Percentiles rank a stretch among this genome's conserved stretches.
phyloP scores from a whole-genome alignment of 2,329 filamentous ascomycete genomes.

The Claviceps arundinis region DNA sequence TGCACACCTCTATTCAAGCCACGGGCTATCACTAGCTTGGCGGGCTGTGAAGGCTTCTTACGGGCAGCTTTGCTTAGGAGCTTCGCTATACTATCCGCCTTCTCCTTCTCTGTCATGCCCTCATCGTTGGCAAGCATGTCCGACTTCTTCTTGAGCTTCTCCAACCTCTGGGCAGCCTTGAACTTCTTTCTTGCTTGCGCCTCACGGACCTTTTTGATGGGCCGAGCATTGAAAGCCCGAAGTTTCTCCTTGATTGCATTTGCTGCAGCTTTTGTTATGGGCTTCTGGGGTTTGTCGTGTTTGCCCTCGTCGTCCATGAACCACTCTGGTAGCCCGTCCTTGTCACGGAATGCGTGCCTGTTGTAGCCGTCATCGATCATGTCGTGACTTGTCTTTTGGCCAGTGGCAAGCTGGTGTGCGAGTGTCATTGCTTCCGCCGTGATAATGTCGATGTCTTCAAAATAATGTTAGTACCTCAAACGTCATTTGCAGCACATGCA shows the following conservation, averaged over 20 bases:
- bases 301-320: constrained; percentile 84
- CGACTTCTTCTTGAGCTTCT: constrained; percentile 97
- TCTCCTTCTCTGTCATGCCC: constrained; percentile 89
- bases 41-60: constrained; percentile 72
- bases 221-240: constrained; percentile 82
- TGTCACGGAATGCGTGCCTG: constrained; percentile 79
- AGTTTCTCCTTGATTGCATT: constrained; percentile 88
- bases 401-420: constrained; percentile 80
- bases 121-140: constrained; percentile 80
- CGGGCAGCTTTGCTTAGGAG: constrained; percentile 70
- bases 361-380: constrained; percentile 88
- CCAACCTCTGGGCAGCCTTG: constrained; percentile 76
- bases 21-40: constrained; percentile 79
- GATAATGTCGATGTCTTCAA: constrained; percentile 82
- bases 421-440: constrained; percentile 99
- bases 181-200: constrained; percentile 95
- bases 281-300: constrained; percentile 74
- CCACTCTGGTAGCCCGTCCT: constrained; percentile 90
- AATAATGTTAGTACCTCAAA: constrained; percentile 8
- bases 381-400: constrained; percentile 66
- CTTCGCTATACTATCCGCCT: constrained; percentile 70
- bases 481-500: neutral
- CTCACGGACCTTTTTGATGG: constrained; percentile 98
- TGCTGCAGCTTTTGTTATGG: constrained; percentile 84
- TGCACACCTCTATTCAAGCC: constrained; percentile 75